These are phyloP conservation scores for Capsicum baccatum DNA, from an alignment of 257 asterid species.

Conservation along the genomic window DNA sequence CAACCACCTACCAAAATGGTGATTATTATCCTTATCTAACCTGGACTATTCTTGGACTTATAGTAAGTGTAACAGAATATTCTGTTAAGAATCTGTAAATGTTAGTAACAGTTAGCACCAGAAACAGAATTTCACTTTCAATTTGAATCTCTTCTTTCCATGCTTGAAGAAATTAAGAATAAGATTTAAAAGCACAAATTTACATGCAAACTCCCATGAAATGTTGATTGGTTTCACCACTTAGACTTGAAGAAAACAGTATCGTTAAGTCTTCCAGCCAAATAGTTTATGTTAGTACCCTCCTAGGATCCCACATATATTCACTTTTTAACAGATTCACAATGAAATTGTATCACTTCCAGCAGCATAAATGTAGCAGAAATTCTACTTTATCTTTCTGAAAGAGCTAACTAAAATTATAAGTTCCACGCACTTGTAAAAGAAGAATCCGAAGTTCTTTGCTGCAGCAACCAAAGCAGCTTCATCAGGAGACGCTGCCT, in stretches of 20 bases:
- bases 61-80: constrained; percentile 4
- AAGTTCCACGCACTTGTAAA: constrained; percentile 67
- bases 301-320: not conserved
- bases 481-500: constrained; percentile 99
- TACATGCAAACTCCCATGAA: constrained; percentile 4
- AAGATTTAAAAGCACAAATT: constrained; percentile 3
- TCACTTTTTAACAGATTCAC: constrained; percentile 21
- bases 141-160: constrained; percentile 23
- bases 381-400: constrained; percentile 20
- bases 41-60: not conserved
- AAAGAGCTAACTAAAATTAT: not conserved
- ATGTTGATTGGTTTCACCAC: constrained; percentile 22
- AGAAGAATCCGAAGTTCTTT: constrained; percentile 97
- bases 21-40: not conserved
- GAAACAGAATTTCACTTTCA: constrained; percentile 7
- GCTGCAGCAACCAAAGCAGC: constrained; percentile 96
- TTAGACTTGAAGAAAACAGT: constrained; percentile 3
- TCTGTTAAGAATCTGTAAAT: constrained; percentile 19
- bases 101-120: constrained; percentile 12
- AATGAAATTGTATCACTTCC: not conserved
- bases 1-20: constrained; percentile 10
- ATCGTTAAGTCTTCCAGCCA: constrained; percentile 1
- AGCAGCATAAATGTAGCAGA: constrained; percentile 21
- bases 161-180: not conserved
- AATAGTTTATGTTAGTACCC: not conserved